Evolutionary conservation across 441 rosid species (phyloP).

Genomic region (Jatropha multifida): DNA sequence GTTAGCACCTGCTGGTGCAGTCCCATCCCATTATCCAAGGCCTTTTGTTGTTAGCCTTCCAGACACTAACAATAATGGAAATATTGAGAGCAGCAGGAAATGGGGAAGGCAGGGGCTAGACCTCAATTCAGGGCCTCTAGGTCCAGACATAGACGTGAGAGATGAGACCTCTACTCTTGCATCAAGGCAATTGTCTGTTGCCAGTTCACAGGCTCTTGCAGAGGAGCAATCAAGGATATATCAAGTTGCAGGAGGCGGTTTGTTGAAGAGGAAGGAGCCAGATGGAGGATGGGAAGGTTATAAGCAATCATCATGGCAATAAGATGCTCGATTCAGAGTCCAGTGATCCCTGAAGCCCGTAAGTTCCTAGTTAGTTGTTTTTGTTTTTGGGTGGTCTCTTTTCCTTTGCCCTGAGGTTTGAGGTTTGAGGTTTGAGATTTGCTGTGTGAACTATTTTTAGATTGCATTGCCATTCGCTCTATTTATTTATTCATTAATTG

Average conservation of each 20-base stretch:
- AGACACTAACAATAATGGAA: conserved; percentile 19
- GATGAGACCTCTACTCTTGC: conserved; percentile 30
- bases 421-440: background rate
- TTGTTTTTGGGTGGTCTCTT: background rate
- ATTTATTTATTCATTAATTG: background rate
- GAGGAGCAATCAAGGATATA: conserved; percentile 43
- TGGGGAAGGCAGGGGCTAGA: conserved; percentile 44
- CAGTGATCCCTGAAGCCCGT: conserved; percentile 44
- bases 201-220: conserved; percentile 29
- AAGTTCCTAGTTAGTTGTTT: conserved; percentile 29
- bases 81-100: conserved; percentile 34
- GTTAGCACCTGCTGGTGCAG: conserved; percentile 34
- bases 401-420: background rate
- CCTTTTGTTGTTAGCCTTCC: conserved; percentile 39
- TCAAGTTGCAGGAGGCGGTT: conserved; percentile 27
- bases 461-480: background rate
- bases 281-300: conserved; percentile 50
- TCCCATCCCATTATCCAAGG: conserved; percentile 36
- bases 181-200: conserved; percentile 33
- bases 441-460: background rate
- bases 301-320: conserved; percentile 45
- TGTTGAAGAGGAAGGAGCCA: conserved; percentile 49
- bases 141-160: conserved; percentile 36
- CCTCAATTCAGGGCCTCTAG: conserved; percentile 47
- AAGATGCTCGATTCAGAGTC: conserved; percentile 24